A percentile compares a stretch with the other conserved stretches of the same genome.
phyloP scores from a whole-genome alignment of 2,329 filamentous ascomycete species.

The Blumeria graminis region DNA sequence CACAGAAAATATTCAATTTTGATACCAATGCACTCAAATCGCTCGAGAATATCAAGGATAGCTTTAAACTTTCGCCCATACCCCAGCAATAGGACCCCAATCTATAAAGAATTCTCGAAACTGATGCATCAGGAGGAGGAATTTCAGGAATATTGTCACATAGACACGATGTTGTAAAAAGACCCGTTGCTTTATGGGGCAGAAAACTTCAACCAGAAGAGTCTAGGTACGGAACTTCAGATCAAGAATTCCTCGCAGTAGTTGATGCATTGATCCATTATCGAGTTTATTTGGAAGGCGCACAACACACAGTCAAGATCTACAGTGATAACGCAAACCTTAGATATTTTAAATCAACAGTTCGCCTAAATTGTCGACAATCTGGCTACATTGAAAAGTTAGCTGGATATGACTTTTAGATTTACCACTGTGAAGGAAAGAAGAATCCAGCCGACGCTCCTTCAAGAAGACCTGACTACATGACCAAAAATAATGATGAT shows the following conservation, averaged over 20 bases:
- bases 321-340: not conserved
- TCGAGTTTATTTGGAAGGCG: not conserved
- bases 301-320: not conserved
- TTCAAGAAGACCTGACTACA: too few species aligned
- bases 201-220: slow-evolving; percentile 1
- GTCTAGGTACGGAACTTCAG: not conserved
- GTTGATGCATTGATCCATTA: not conserved
- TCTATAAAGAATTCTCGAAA: slow-evolving; percentile 1
- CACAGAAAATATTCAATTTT: not conserved
- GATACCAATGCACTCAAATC: too few species aligned
- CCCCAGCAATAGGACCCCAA: too few species aligned
- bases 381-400: not conserved
- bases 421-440: too few species aligned
- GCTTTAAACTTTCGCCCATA: too few species aligned
- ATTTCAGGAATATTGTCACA: not conserved
- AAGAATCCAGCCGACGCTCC: too few species aligned
- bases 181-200: not conserved
- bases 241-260: not conserved
- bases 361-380: not conserved
- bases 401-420: not conserved
- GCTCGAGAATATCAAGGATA: too few species aligned
- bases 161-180: not conserved
- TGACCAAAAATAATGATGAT: too few species aligned
- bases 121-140: not conserved
- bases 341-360: not conserved